phyloP scores from a whole-genome alignment of 305 asterid species.

The Fraxinus baroniana region DNA sequence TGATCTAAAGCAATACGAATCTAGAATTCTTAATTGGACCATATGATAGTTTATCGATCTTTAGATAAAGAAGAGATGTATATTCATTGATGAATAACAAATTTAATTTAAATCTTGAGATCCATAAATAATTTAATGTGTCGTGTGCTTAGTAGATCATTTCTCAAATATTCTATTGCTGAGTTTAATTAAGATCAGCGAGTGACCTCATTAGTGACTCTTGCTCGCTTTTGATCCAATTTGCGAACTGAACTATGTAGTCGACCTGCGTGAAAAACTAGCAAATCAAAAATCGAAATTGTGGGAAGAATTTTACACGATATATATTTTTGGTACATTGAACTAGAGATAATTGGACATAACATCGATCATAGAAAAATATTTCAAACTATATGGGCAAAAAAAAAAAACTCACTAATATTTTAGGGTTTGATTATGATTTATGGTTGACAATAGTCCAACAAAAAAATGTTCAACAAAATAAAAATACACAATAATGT shows the following conservation, averaged over 20 bases:
- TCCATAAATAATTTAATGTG: too few relatives aligned
- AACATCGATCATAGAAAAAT: not conserved
- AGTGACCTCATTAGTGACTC: constrained; percentile 28
- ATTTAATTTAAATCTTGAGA: too few relatives aligned
- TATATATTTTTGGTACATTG: not conserved
- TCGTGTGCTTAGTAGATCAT: not conserved
- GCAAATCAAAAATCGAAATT: not conserved
- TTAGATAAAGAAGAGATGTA: not conserved
- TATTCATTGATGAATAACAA: too few relatives aligned
- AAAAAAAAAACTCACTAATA: too few relatives aligned
- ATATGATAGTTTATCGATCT: not conserved
- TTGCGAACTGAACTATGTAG: constrained; percentile 11
- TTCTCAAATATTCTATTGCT: not conserved
- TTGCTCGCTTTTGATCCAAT: constrained; percentile 23
- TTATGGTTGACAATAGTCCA: too few relatives aligned
- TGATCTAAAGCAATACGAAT: too few relatives aligned
- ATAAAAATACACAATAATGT: too few relatives aligned
- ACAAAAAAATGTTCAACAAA: too few relatives aligned
- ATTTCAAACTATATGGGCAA: not conserved
- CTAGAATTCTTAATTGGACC: not conserved
- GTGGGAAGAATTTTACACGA: not conserved
- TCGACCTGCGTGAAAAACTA: constrained; percentile 30
- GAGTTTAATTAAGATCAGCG: not conserved
- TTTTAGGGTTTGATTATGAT: not conserved
- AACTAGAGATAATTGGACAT: too few relatives aligned